A percentile compares a stretch with the other conserved stretches of the same genome.
These are phyloP conservation scores for Zalerion maritima DNA, from an alignment of 495 filamentous ascomycete species.

Conservation along the genomic window DNA sequence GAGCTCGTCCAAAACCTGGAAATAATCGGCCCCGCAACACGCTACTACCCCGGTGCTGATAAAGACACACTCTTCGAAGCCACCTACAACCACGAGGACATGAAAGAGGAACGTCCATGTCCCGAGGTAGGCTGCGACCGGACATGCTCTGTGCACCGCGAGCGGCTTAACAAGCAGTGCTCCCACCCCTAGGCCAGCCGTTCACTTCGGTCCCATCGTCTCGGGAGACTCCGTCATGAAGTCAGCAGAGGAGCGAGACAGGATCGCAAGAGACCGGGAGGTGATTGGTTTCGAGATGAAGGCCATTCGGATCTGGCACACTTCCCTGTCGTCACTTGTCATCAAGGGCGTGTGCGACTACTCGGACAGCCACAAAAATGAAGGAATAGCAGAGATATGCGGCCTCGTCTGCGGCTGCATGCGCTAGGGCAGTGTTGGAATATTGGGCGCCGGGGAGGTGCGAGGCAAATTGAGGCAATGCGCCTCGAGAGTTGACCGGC, in stretches of 20 bases:
- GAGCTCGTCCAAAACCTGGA: background rate
- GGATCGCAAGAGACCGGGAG: background rate
- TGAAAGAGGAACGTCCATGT: background rate
- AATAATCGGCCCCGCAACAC: background rate
- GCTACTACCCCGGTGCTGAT: background rate
- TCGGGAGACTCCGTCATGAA: background rate
- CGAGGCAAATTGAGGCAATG: too few species aligned
- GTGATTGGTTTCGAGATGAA: background rate
- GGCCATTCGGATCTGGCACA: background rate
- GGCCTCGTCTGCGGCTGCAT: too few species aligned
- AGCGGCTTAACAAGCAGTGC: background rate
- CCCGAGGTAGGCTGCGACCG: background rate
- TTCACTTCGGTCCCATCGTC: background rate
- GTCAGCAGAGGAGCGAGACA: background rate
- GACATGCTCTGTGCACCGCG: background rate
- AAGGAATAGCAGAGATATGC: too few species aligned
- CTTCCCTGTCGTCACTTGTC: background rate
- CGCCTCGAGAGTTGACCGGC: too few species aligned
- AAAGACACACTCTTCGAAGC: conserved; percentile 1
- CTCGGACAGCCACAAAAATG: background rate
- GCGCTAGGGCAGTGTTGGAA: too few species aligned
- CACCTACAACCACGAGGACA: background rate
- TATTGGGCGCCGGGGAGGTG: too few species aligned
- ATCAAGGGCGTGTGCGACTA: background rate
- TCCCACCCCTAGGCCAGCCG: background rate